phyloP scores from a whole-genome alignment of 768 basidiomycete genomes.

The Pilatotrama ljubarskyi region DNA sequence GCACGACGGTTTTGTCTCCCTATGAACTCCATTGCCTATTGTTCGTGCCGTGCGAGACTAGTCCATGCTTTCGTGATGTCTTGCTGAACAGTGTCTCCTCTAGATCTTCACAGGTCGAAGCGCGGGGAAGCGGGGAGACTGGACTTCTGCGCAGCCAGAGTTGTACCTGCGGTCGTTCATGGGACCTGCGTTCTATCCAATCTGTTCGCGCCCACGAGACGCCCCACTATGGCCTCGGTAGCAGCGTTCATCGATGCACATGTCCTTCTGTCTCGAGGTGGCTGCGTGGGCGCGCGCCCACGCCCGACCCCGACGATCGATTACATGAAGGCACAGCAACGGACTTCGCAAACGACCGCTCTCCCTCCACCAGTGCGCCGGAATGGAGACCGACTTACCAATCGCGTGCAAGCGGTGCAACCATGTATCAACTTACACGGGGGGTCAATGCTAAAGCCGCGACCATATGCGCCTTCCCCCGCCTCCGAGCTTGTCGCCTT shows the following conservation, averaged over 20 bases:
- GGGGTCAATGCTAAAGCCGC: not conserved
- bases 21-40: not conserved
- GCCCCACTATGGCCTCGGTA: not conserved
- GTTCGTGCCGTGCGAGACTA: not conserved
- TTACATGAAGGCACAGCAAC: not conserved
- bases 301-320: not conserved
- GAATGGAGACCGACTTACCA: no score
- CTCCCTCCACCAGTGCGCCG: not conserved
- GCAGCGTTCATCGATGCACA: no score
- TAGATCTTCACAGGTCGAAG: not conserved
- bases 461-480: not conserved
- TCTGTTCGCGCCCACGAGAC: not conserved
- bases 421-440: not conserved
- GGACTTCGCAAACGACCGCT: not conserved
- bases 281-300: no score
- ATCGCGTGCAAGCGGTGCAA: not conserved
- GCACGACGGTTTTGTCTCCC: no score
- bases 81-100: not conserved
- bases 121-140: not conserved
- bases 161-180: slow-evolving; percentile 1
- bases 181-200: slow-evolving; percentile 5
- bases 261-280: no score
- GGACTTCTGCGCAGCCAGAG: not conserved
- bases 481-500: not conserved
- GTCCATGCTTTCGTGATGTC: not conserved